Percentiles rank a stretch among this genome's conserved stretches.
Conservation (phyloP, 2,329 filamentous ascomycete genomes). For the Teratosphaeria epicoccoides region DNA sequence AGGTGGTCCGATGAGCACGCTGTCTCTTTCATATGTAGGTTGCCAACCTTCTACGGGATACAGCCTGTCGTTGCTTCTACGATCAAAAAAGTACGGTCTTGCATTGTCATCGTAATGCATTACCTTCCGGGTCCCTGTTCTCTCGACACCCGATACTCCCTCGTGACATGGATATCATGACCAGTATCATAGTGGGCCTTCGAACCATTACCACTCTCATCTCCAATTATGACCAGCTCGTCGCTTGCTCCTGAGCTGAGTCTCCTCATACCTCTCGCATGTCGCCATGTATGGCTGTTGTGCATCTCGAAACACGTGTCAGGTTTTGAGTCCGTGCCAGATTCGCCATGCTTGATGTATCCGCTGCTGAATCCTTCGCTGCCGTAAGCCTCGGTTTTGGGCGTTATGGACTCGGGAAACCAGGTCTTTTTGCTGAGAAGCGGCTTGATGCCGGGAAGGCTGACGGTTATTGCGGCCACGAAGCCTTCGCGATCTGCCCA, state of each 20-base stretch:
- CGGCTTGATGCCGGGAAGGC: slow-evolving; percentile 45
- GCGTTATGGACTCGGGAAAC: not conserved
- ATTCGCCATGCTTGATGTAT: not conserved
- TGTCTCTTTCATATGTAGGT: too few species aligned
- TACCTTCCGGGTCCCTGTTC: not conserved
- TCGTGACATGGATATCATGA: not conserved
- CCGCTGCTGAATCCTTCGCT: not conserved
- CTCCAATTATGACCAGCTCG: not conserved
- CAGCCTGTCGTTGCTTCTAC: too few species aligned
- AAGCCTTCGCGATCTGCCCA: slow-evolving; percentile 47
- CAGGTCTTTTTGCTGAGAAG: slow-evolving; percentile 31
- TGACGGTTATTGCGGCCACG: slow-evolving; percentile 44
- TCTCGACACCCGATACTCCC: not conserved
- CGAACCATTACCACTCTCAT: not conserved
- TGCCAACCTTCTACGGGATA: too few species aligned
- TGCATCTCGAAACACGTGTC: not conserved
- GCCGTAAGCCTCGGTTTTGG: not conserved
- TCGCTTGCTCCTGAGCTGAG: not conserved
- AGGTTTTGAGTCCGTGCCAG: not conserved
- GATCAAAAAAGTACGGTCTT: too few species aligned
- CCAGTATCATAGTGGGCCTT: not conserved
- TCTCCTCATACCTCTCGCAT: not conserved
- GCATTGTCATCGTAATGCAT: too few species aligned
- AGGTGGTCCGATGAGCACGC: too few species aligned
- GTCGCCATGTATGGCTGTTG: not conserved